Percentiles rank a stretch among this genome's conserved stretches.
These are phyloP conservation scores for Theobroma cacao DNA, from an alignment of 345 rosid genomes.

Conservation along the genomic window DNA sequence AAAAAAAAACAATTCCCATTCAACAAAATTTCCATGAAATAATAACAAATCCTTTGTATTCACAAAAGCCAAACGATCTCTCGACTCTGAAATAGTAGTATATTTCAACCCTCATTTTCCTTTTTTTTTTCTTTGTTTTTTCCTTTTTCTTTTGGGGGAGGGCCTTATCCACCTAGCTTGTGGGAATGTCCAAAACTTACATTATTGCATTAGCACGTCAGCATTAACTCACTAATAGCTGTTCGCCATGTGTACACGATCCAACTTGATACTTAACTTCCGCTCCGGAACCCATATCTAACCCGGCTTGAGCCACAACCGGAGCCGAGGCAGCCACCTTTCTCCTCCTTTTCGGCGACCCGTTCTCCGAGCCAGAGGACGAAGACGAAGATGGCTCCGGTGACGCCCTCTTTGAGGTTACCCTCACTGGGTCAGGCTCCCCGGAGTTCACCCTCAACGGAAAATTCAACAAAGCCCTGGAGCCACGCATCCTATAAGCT, in stretches of 20 bases:
- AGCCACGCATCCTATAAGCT: conserved; percentile 95
- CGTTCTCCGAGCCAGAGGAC: conserved; percentile 36
- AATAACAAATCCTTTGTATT: conserved; percentile 7
- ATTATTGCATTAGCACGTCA: not conserved
- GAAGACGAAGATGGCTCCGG: conserved; percentile 51
- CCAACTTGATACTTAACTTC: conserved; percentile 38
- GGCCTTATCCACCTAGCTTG: not conserved
- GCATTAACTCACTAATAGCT: conserved; percentile 29
- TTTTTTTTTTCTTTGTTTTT: not conserved
- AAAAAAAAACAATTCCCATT: not conserved
- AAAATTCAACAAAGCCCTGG: conserved; percentile 84
- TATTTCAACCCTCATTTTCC: not conserved
- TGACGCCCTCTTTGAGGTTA: conserved; percentile 72
- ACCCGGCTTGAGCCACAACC: conserved; percentile 23
- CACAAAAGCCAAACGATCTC: conserved; percentile 2
- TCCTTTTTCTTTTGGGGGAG: too few species aligned
- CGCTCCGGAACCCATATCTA: conserved; percentile 20
- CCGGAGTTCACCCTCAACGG: conserved; percentile 90
- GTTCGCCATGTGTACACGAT: conserved; percentile 31
- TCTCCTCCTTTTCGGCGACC: conserved; percentile 60
- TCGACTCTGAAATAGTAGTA: not conserved
- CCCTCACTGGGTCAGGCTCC: conserved; percentile 92
- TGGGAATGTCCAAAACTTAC: not conserved
- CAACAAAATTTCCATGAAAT: not conserved
- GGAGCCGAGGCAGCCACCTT: conserved; percentile 27